Evolutionary conservation across 257 asterid genomes (phyloP).

Genomic region (Parsonsia alboflavescens): DNA sequence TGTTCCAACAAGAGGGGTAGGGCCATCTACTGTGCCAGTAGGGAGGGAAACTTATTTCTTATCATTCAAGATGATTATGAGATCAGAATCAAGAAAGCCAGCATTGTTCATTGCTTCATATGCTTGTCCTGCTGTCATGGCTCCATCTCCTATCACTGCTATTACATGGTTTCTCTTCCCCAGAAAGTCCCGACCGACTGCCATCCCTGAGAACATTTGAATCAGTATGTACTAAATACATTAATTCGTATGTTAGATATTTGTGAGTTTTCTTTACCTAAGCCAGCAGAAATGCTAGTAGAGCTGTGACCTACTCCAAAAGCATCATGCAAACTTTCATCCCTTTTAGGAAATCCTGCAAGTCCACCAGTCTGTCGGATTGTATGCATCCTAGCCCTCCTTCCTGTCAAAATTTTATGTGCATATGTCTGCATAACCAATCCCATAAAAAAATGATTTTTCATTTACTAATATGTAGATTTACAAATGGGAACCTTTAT

Average conservation of each 20-base stretch:
- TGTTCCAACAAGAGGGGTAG: constrained; percentile 75
- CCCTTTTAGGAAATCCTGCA: constrained; percentile 69
- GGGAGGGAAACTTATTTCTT: constrained; percentile 72
- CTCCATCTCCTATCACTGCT: constrained; percentile 76
- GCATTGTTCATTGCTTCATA: constrained; percentile 79
- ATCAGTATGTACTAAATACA: background rate
- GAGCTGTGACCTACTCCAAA: constrained; percentile 83
- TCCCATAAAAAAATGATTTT: background rate
- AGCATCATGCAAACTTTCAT: constrained; percentile 62
- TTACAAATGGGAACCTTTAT: too few relatives aligned
- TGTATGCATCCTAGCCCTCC: constrained; percentile 59
- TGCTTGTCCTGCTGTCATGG: constrained; percentile 86
- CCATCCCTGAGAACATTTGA: constrained; percentile 46
- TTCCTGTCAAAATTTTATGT: constrained; percentile 70
- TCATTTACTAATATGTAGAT: too few relatives aligned
- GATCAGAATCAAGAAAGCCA: constrained; percentile 62
- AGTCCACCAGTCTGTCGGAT: constrained; percentile 57
- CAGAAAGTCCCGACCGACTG: constrained; percentile 57
- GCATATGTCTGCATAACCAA: constrained; percentile 41
- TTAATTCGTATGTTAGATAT: too few relatives aligned
- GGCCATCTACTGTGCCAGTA: constrained; percentile 72
- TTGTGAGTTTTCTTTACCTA: constrained; percentile 27
- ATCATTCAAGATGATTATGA: constrained; percentile 54
- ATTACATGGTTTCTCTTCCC: constrained; percentile 59
- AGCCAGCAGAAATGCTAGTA: constrained; percentile 67